A percentile compares a stretch with the other conserved stretches of the same genome.
Conservation (phyloP, 78 protist genomes). For the Dictyostelium capitatum region DNA sequence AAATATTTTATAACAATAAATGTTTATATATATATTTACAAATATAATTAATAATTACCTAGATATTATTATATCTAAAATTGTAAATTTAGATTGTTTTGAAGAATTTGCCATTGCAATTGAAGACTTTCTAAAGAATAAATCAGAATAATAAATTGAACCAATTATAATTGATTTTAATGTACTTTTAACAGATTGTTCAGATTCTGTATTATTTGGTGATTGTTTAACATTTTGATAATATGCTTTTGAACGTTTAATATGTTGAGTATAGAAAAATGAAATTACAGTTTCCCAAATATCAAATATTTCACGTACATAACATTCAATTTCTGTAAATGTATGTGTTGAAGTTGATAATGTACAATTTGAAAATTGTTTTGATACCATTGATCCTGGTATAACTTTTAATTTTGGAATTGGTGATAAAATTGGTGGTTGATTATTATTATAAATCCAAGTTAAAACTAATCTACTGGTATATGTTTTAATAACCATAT, state of each 20-base stretch:
- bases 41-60: background rate
- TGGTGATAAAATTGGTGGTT: conserved; percentile 43
- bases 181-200: background rate
- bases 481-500: conserved; percentile 24
- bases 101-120: background rate
- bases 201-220: background rate
- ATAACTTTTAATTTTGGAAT: conserved; percentile 33
- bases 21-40: background rate
- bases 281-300: conserved; percentile 19
- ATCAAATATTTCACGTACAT: background rate
- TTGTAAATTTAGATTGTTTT: background rate
- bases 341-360: background rate
- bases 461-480: conserved; percentile 49
- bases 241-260: conserved; percentile 42
- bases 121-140: conserved; percentile 17
- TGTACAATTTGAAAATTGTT: background rate
- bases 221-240: background rate
- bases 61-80: conserved; percentile 33
- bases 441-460: conserved; percentile 35
- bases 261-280: conserved; percentile 57
- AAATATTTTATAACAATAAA: too few relatives aligned
- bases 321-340: conserved; percentile 24
- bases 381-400: background rate
- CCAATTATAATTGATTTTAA: conserved; percentile 34
- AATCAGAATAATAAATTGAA: conserved; percentile 61